These are phyloP conservation scores for Heracleum sosnowskyi DNA, from an alignment of 129 eudicot species.

Conservation along the genomic window DNA sequence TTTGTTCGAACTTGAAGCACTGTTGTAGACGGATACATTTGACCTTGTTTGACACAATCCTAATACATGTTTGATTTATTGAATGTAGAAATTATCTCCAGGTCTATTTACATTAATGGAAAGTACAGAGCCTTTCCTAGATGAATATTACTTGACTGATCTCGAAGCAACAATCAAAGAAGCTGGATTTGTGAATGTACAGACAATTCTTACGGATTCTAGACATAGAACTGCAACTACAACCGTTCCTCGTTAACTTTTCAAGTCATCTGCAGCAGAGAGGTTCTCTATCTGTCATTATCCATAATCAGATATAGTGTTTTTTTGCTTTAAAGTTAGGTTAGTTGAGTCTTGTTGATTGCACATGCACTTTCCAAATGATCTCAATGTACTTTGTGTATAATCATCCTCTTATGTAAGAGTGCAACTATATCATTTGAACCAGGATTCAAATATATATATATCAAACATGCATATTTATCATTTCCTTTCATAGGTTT, in stretches of 20 bases:
- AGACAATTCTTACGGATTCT: slow-evolving; percentile 69
- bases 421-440: background rate
- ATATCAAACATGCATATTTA: too few relatives aligned
- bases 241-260: slow-evolving; percentile 46
- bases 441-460: too few relatives aligned
- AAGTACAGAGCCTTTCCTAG: slow-evolving; percentile 94
- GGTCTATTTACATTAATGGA: slow-evolving; percentile 90
- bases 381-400: background rate
- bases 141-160: slow-evolving; percentile 86
- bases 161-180: slow-evolving; percentile 56
- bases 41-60: background rate
- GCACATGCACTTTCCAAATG: background rate
- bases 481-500: too few relatives aligned
- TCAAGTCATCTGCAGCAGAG: background rate
- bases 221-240: slow-evolving; percentile 91
- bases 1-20: background rate
- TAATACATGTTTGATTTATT: background rate
- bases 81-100: slow-evolving; percentile 63
- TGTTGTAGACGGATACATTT: background rate
- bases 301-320: background rate
- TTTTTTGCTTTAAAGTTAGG: background rate
- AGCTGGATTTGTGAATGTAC: slow-evolving; percentile 66
- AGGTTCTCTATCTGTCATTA: background rate
- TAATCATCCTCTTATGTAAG: background rate
- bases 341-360: background rate